Base-by-base conservation (phyloP, 2,329 filamentous ascomycete species). In the Dactylellina cionopaga region DNA sequence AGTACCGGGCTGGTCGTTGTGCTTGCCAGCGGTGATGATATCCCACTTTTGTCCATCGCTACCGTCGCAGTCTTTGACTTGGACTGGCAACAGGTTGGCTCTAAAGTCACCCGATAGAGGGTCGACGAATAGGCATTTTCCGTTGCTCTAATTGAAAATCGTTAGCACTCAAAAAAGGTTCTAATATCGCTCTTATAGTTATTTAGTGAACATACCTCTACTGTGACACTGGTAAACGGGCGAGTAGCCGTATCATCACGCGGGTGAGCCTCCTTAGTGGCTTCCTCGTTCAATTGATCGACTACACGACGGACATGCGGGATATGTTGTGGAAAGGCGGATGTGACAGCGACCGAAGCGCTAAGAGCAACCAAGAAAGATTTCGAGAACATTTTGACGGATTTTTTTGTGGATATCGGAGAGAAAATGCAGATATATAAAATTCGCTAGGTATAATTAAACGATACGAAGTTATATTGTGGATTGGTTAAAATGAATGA, bases 81-180 rank as follows among this genome's bases (percentile, higher is more conserved):
- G 79, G 6, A 86, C 78, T 1, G 84, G 84, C 54, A 85, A 84
- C 47, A 86, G 79, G 74, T 86, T 86, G 77, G 83, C 80, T 4
- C 84, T 83, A 77, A 85, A 86, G 74, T 86, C 84, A 33, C 84
- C 84, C 0, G 83, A 84, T 0, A 83, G 83, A 0, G 83, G 82
- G 75, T 86, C 83, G 44, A 85, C 77, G 31, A 81, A 85, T n/a
- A 86, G 80, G 66, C 84, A 86, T 55, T 83, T 80, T 24, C 84
- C 84, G 70, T 83, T 81, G 9, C 83, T 78, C 0, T 83, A 81
- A 80, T 82, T 37, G 5, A 13, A n/a, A n/a, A n/a, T n/a, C n/a
- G n/a, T n/a, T n/a, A n/a, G n/a, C n/a, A n/a, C n/a, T 54, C 25
- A 52, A 77, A 27, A 77, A 43, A 35, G 17, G 9, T 24, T 15